Evolutionary conservation across 176 grass and related monocot genomes (phyloP).

Genomic region (Cenchrus purpureus): DNA sequence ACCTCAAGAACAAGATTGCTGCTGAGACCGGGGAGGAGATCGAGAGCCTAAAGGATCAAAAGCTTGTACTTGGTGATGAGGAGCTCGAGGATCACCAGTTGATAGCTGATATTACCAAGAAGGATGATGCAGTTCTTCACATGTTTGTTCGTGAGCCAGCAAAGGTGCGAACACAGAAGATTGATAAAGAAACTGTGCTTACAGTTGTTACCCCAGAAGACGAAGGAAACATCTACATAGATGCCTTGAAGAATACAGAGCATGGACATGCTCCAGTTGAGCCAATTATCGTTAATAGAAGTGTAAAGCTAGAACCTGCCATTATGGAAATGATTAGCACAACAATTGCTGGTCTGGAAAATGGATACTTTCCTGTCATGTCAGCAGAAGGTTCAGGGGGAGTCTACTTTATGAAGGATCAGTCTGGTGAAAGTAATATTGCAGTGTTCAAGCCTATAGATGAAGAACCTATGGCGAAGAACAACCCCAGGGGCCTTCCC

Average conservation of each 20-base stretch:
- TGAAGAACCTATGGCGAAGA: slow-evolving; percentile 77
- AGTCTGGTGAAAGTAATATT: slow-evolving; percentile 33
- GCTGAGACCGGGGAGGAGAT: slow-evolving; percentile 12
- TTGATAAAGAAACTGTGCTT: slow-evolving; percentile 47
- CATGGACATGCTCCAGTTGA: slow-evolving; percentile 29
- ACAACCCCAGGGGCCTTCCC: slow-evolving; percentile 76
- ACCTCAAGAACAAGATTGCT: slow-evolving; percentile 51
- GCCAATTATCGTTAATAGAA: slow-evolving; percentile 44
- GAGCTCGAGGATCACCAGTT: slow-evolving; percentile 55
- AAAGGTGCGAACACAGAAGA: slow-evolving; percentile 36
- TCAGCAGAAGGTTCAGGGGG: slow-evolving; percentile 59
- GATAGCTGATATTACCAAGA: slow-evolving; percentile 49
- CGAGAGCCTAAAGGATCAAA: slow-evolving; percentile 20
- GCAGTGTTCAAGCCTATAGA: slow-evolving; percentile 88
- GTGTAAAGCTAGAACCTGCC: slow-evolving; percentile 35
- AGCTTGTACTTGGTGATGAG: slow-evolving; percentile 41
- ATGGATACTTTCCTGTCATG: slow-evolving; percentile 47
- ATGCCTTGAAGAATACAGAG: not conserved
- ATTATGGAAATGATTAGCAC: slow-evolving; percentile 44
- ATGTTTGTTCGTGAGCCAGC: slow-evolving; percentile 54
- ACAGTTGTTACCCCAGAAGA: slow-evolving; percentile 28
- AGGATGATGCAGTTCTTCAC: slow-evolving; percentile 45
- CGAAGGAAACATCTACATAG: slow-evolving; percentile 25
- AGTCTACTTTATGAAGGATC: slow-evolving; percentile 61
- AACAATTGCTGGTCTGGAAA: slow-evolving; percentile 53